Percentiles rank a stretch among this genome's conserved stretches.
Conservation (phyloP, 31 red algal species). For the Asparagopsis taxiformis region DNA sequence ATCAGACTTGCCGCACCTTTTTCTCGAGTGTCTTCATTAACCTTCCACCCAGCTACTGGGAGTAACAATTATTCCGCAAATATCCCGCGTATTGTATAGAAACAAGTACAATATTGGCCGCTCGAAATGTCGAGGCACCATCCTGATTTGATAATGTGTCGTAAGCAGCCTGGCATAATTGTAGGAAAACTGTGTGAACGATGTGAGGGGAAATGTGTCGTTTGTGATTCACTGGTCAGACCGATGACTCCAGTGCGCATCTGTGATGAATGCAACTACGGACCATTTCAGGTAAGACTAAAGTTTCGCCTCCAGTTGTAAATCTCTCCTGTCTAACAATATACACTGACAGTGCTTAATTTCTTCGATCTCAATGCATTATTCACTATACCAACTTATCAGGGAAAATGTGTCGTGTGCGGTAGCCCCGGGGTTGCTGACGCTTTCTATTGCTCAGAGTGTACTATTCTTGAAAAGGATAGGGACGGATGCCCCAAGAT, state of each 20-base stretch:
- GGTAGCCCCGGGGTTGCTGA: constrained; percentile 85
- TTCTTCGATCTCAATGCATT: neutral
- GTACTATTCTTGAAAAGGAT: constrained; percentile 90
- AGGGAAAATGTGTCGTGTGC: constrained; percentile 92
- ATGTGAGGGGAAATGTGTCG: constrained; percentile 95
- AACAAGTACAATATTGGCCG: too few relatives aligned
- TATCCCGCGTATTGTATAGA: too few relatives aligned
- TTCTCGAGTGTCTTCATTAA: too few relatives aligned
- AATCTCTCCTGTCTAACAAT: neutral
- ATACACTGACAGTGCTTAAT: neutral
- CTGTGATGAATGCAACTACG: constrained; percentile 96
- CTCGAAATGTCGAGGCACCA: constrained; percentile 97
- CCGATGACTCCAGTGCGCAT: constrained; percentile 81
- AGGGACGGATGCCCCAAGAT: constrained; percentile 97
- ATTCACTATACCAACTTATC: too few relatives aligned
- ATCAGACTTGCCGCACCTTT: too few relatives aligned
- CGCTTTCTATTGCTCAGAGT: constrained; percentile 92
- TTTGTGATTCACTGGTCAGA: constrained; percentile 83
- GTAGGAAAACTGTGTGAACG: constrained; percentile 77
- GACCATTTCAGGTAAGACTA: constrained; percentile 71
- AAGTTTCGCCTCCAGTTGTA: constrained; percentile 2
- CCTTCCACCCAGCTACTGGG: too few relatives aligned
- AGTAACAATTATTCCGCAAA: too few relatives aligned
- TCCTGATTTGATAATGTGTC: constrained; percentile 95
- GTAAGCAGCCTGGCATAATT: constrained; percentile 91